Base-by-base conservation (phyloP, 805 yeast species). In the Yarrowia sp. region DNA sequence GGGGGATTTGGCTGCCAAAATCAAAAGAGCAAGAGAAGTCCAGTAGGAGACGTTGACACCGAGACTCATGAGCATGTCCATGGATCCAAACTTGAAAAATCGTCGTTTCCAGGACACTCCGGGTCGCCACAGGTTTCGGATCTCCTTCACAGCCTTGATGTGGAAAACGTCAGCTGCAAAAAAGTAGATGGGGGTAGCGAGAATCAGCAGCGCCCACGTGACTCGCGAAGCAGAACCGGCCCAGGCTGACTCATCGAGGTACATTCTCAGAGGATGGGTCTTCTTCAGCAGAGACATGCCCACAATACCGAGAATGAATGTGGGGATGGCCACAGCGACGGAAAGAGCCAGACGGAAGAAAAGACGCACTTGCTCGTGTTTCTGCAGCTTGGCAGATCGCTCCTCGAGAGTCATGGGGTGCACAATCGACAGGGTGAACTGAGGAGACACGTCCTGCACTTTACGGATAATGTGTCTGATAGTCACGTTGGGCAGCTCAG, bases 141-240 rank as follows among this genome's bases (percentile, higher is more conserved):
- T 71, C 73, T 89, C 94, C 64, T 82, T 83, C 38, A 86, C 14
- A 0, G 94, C 90, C 73, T 89, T 90, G 14, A 79, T 72, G 73
- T 90, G 95, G 78, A 89, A 90, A 2, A 87, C 82, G 73, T 87
- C 90, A 32, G 90, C 93, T 0, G 90, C 89, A 75, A 86, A 87
- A 74, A 90, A 87, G 74, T 88, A 90, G 0, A 89, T 88, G 0
- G 92, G 92, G 0, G 94, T 87, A 56, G 92, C 83, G 68, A 89
- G 77, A 52, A 87, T 76, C 69, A 90, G 82, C 67, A 89, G 77
- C 8, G 87, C 82, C 91, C 92, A 88, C n/a, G 85, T 83, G 69
- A 82, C 85, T 58, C 91, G 76, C 1, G 88, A 79, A 0, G 84
- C 89, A 71, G 84, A 83, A 0, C 91, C 91, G 1, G 75, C 80